These are phyloP conservation scores for Rhizopogon vesiculosus DNA, from an alignment of 768 basidiomycete genomes.

Conservation along the genomic window DNA sequence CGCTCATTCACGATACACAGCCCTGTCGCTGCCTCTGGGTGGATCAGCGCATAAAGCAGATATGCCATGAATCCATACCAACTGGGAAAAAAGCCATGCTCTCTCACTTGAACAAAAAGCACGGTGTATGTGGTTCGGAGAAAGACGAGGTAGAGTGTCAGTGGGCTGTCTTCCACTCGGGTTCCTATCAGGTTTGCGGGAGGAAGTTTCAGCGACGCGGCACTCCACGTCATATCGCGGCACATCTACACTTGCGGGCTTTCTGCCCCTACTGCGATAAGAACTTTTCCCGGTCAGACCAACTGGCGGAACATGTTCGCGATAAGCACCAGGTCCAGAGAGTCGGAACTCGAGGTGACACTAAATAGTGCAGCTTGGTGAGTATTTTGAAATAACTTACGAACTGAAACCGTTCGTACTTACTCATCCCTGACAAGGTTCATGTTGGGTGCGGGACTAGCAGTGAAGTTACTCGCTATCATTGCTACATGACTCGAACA, in stretches of 20 bases:
- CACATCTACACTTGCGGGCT: constrained; percentile 12
- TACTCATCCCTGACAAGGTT: neutral
- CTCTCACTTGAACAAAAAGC: constrained; percentile 6
- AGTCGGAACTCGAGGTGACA: too few relatives aligned
- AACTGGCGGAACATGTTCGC: constrained; percentile 8
- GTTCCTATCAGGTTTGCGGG: constrained; percentile 4
- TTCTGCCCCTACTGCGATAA: constrained; percentile 12
- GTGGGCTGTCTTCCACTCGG: constrained; percentile 1
- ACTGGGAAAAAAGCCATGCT: constrained; percentile 9
- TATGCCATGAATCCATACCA: constrained; percentile 2
- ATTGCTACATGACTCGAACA: neutral
- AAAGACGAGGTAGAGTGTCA: constrained; percentile 1
- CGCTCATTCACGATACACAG: neutral
- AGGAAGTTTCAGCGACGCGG: constrained; percentile 3
- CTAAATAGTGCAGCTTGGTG: neutral
- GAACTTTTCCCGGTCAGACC: constrained; percentile 20
- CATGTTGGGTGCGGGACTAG: neutral
- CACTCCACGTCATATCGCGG: constrained; percentile 14
- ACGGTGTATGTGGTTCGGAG: constrained; percentile 9
- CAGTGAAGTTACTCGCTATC: neutral
- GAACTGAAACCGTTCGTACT: neutral
- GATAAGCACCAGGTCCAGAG: neutral
- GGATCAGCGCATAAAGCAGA: neutral
- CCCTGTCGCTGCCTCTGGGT: constrained; percentile 6
- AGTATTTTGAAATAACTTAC: neutral